Percentiles rank a stretch among this genome's conserved stretches.
phyloP scores from a whole-genome alignment of 495 filamentous ascomycete species.

The Tuber brumale region DNA sequence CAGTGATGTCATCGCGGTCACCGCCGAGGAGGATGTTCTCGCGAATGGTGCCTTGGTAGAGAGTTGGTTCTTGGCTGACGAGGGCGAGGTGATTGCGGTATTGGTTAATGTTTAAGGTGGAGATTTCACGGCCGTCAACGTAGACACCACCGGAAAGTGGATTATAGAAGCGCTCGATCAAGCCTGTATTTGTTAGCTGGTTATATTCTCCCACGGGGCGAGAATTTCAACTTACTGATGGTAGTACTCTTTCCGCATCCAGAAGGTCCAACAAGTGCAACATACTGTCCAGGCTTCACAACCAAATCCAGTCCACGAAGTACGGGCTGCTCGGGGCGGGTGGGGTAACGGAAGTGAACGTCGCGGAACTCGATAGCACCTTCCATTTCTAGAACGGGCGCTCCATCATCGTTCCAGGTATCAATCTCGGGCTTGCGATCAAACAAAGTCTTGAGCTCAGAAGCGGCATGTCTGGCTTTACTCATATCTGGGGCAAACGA shows the following conservation, averaged over 20 bases:
- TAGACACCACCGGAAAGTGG: constrained; percentile 64
- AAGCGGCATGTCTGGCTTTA: constrained; percentile 74
- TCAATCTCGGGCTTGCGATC: constrained; percentile 73
- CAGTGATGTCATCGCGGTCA: constrained; percentile 56
- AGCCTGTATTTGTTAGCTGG: constrained; percentile 39
- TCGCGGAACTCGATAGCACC: constrained; percentile 71
- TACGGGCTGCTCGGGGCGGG: constrained; percentile 70
- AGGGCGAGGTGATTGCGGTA: constrained; percentile 72
- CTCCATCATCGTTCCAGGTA: constrained; percentile 70
- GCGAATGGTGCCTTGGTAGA: constrained; percentile 77
- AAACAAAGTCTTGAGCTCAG: constrained; percentile 68
- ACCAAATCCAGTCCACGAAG: constrained; percentile 65
- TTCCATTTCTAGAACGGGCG: constrained; percentile 51
- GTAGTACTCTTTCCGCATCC: constrained; percentile 82
- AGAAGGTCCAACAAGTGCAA: constrained; percentile 73
- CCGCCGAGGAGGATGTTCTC: constrained; percentile 73
- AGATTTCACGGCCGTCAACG: constrained; percentile 69
- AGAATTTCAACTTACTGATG: constrained; percentile 44
- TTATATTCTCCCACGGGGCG: neutral
- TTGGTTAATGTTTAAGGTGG: constrained; percentile 64
- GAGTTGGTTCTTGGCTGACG: constrained; percentile 77
- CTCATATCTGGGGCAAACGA: constrained; percentile 83
- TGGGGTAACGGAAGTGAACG: constrained; percentile 77
- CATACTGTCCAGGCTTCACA: constrained; percentile 68
- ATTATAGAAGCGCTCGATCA: constrained; percentile 82